Percentiles rank a stretch among this genome's conserved stretches.
phyloP scores from a whole-genome alignment of 2,329 filamentous ascomycete species.

The Aspergillus pseudoterreus region DNA sequence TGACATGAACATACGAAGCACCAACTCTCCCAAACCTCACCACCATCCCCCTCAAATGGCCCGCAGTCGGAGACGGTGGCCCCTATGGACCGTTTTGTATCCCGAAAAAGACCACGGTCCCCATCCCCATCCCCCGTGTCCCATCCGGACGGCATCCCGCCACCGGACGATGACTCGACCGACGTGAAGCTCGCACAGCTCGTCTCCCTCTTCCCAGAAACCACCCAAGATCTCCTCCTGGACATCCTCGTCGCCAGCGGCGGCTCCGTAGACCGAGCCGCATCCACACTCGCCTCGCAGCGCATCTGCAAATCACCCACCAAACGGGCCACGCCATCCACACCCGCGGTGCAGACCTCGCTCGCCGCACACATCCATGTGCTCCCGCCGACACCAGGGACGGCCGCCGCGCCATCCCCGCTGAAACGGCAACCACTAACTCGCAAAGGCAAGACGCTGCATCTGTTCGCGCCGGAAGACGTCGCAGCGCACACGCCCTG shows the following conservation, averaged over 20 bases:
- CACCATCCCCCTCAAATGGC: conserved; percentile 13
- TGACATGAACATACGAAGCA: neutral
- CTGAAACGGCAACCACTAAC: conserved; percentile 45
- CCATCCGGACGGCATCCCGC: conserved; percentile 11
- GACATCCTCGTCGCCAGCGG: conserved; percentile 75
- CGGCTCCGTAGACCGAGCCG: conserved; percentile 68
- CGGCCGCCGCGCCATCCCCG: no score
- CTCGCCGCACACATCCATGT: conserved; percentile 49
- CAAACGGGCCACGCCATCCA: conserved; percentile 36
- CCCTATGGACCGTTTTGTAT: conserved; percentile 41
- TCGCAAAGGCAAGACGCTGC: conserved; percentile 76
- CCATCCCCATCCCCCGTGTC: conserved; percentile 7
- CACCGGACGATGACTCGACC: conserved; percentile 67
- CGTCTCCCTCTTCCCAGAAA: conserved; percentile 66
- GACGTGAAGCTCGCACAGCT: conserved; percentile 85
- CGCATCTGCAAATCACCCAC: conserved; percentile 10
- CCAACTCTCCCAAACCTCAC: conserved; percentile 1
- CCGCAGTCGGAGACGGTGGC: conserved; percentile 15
- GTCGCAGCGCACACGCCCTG: conserved; percentile 82
- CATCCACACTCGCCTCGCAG: conserved; percentile 49
- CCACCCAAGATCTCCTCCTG: conserved; percentile 65
- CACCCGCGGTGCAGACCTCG: conserved; percentile 60
- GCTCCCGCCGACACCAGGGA: neutral
- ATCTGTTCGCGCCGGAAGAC: conserved; percentile 77
- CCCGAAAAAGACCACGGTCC: conserved; percentile 31